These are phyloP conservation scores for Cladosporium sp. DNA, from an alignment of 2,329 filamentous ascomycete genomes.

Conservation along the genomic window DNA sequence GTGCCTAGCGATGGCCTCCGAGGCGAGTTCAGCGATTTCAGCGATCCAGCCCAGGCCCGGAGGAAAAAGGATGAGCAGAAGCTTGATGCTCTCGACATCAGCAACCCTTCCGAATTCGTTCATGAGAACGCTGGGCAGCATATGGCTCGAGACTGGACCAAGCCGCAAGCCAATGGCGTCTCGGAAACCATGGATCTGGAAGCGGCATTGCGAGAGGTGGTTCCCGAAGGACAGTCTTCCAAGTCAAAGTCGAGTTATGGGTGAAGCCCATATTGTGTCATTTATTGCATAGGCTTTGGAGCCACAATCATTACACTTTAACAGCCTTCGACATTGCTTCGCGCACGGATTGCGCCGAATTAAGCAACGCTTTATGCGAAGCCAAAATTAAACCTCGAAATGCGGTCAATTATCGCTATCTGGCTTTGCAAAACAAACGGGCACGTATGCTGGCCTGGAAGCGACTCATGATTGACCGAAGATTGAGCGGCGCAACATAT, in stretches of 20 bases:
- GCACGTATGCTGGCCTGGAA: not conserved
- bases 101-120: conserved; percentile 19
- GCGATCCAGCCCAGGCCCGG: conserved; percentile 31
- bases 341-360: not conserved
- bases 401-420: not conserved
- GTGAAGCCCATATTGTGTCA: not conserved
- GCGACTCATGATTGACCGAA: not conserved
- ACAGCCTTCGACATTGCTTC: not conserved
- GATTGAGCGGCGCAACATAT: not conserved
- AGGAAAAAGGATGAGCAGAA: conserved; percentile 26
- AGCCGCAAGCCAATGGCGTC: conserved; percentile 12
- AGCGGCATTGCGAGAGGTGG: conserved; percentile 28
- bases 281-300: not conserved
- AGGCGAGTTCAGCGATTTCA: conserved; percentile 28
- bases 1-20: conserved; percentile 32
- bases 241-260: conserved; percentile 18
- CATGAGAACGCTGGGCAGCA: conserved; percentile 14
- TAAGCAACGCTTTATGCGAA: not conserved
- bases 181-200: conserved; percentile 32
- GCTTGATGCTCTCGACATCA: conserved; percentile 20
- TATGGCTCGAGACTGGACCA: conserved; percentile 26
- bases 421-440: not conserved
- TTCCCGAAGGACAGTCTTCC: conserved; percentile 11
- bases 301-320: not conserved
- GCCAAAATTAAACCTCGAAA: not conserved